Conservation (phyloP, 1,139 yeast species). For the Yamadazyma kanchanaburiensis region DNA sequence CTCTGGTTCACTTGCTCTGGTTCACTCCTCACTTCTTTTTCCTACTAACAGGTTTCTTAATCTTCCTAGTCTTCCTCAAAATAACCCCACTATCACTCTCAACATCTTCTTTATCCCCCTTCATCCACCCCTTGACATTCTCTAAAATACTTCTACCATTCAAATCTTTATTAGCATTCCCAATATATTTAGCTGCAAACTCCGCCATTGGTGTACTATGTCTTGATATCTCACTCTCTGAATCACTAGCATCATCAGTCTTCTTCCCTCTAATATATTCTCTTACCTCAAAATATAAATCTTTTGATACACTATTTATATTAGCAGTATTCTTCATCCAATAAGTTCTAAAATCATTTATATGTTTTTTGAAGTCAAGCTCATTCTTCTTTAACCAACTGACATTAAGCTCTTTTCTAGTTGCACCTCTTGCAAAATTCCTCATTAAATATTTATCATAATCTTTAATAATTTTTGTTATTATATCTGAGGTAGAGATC, state of each 20-base stretch:
- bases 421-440: conserved; percentile 96
- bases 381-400: conserved; percentile 97
- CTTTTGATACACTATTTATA: conserved; percentile 73
- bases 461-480: conserved; percentile 90
- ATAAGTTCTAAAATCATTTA: conserved; percentile 78
- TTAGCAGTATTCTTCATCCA: conserved; percentile 73
- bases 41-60: conserved; percentile 16
- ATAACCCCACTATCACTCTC: conserved; percentile 14
- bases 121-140: conserved; percentile 68
- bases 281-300: conserved; percentile 77
- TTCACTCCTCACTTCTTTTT: no score
- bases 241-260: conserved; percentile 32
- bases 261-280: conserved; percentile 62
- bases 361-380: conserved; percentile 86
- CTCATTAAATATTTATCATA: conserved; percentile 96
- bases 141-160: conserved; percentile 50
- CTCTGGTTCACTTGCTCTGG: conserved; percentile 2
- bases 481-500: conserved; percentile 91
- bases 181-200: conserved; percentile 60
- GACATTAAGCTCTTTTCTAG: conserved; percentile 91
- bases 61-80: conserved; percentile 8
- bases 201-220: conserved; percentile 53
- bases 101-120: conserved; percentile 18
- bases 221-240: conserved; percentile 28
- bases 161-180: conserved; percentile 48